phyloP scores from a whole-genome alignment of 1,284 basidiomycete genomes.

The Agroathelia rolfsii region DNA sequence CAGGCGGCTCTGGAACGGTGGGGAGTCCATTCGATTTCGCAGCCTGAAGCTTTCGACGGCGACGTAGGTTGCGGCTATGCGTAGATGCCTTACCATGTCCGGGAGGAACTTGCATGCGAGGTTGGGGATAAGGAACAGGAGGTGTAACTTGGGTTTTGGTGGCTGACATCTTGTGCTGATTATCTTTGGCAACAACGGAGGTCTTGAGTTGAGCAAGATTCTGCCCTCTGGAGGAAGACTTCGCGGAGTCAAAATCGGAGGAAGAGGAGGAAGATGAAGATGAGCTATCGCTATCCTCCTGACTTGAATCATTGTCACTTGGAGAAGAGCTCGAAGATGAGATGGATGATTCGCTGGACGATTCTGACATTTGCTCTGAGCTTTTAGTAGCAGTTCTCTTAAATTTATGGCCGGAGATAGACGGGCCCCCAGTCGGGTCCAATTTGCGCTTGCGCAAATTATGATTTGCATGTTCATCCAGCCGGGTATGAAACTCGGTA shows the following conservation, averaged over 20 bases:
- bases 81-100: constrained; percentile 60
- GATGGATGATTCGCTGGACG: no score
- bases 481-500: constrained; percentile 13
- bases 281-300: background rate
- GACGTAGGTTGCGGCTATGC: constrained; percentile 52
- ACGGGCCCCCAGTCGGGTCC: constrained; percentile 3
- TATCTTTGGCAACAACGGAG: constrained; percentile 5
- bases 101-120: constrained; percentile 37
- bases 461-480: constrained; percentile 16
- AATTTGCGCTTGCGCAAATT: constrained; percentile 9
- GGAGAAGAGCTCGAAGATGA: no score
- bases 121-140: constrained; percentile 9
- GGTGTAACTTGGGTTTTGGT: constrained; percentile 6
- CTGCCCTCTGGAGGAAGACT: background rate
- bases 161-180: constrained; percentile 4
- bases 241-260: constrained; percentile 4
- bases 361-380: no score
- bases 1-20: constrained; percentile 9
- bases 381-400: no score
- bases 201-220: background rate
- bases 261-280: constrained; percentile 3
- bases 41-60: constrained; percentile 38
- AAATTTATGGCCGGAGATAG: no score
- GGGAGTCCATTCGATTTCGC: constrained; percentile 13
- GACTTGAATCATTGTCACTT: constrained; percentile 9